A percentile compares a stretch with the other conserved stretches of the same genome.
These are phyloP conservation scores for Sordaria brevicollis DNA, from an alignment of 495 filamentous ascomycete species.

Conservation along the genomic window DNA sequence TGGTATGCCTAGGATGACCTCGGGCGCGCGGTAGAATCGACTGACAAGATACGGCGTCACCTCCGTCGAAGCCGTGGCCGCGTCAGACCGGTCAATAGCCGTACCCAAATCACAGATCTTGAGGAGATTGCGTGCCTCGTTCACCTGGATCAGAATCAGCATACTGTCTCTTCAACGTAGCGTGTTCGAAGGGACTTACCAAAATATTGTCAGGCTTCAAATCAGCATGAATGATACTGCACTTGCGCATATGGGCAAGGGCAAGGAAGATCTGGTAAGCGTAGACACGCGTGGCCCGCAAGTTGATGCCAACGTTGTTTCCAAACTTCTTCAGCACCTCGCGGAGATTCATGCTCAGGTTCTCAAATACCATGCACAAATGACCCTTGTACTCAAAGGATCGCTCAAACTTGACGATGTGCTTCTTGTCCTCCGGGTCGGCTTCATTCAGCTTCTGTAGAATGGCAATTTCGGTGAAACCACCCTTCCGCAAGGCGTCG, in stretches of 20 bases:
- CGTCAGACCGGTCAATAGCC: conserved; percentile 75
- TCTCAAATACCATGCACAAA: conserved; percentile 94
- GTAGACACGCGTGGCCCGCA: conserved; percentile 76
- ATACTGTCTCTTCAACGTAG: neutral
- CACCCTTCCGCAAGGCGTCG: conserved; percentile 84
- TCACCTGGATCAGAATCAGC: conserved; percentile 41
- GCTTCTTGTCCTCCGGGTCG: conserved; percentile 85
- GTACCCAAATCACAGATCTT: conserved; percentile 97
- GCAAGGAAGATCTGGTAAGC: conserved; percentile 91
- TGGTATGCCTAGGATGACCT: conserved; percentile 91
- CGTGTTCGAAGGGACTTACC: conserved; percentile 22
- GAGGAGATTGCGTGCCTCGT: conserved; percentile 70
- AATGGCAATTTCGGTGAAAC: conserved; percentile 90
- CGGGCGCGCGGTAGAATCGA: conserved; percentile 92
- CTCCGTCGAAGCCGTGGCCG: conserved; percentile 54
- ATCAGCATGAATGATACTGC: conserved; percentile 90
- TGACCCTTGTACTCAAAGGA: conserved; percentile 91
- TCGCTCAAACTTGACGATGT: conserved; percentile 77
- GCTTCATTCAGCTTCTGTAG: conserved; percentile 70
- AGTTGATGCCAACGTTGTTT: conserved; percentile 82
- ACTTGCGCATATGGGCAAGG: conserved; percentile 73
- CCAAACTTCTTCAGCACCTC: conserved; percentile 96
- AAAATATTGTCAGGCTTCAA: conserved; percentile 96
- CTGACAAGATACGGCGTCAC: conserved; percentile 90
- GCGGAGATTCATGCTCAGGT: conserved; percentile 83